A percentile compares a stretch with the other conserved stretches of the same genome.
Conservation (phyloP, 495 filamentous ascomycete genomes). For the Penicillium atrosanguineum region DNA sequence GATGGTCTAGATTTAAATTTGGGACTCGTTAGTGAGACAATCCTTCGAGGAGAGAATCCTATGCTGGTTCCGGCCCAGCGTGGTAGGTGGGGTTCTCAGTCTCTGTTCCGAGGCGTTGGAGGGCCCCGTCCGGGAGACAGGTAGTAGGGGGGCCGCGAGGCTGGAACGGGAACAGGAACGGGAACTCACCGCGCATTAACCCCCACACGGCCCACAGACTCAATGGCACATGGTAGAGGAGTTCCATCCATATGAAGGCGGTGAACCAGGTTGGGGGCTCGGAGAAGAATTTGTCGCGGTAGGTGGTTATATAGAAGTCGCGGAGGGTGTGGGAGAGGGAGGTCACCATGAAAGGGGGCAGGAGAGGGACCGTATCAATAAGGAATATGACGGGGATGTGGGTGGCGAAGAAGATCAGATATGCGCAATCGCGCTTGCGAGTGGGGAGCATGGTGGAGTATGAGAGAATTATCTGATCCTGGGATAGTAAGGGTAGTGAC, state of each 20-base stretch:
- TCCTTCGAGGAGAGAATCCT: neutral
- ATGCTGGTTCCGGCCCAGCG: neutral
- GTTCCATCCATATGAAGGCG: constrained; percentile 66
- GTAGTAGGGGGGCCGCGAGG: too few species aligned
- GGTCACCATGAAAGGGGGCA: constrained; percentile 54
- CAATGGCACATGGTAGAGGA: constrained; percentile 64
- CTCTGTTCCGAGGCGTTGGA: too few species aligned
- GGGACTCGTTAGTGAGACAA: constrained; percentile 5
- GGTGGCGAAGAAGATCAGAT: constrained; percentile 67
- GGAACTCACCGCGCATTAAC: constrained; percentile 48
- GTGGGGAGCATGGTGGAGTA: neutral
- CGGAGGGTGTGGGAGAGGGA: constrained; percentile 51
- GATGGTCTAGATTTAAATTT: constrained; percentile 46
- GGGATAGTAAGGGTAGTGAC: too few species aligned
- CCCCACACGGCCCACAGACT: constrained; percentile 62
- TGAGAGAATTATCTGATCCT: neutral
- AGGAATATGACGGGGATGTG: constrained; percentile 66
- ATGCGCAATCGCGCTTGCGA: constrained; percentile 56
- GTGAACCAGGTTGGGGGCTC: constrained; percentile 64
- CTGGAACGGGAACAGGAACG: neutral
- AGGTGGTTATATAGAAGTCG: constrained; percentile 62
- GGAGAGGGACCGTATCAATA: constrained; percentile 64
- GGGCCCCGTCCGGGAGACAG: too few species aligned
- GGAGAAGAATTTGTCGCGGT: constrained; percentile 72
- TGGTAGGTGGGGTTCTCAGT: neutral